Evolutionary conservation across 2,329 filamentous ascomycete species (phyloP), one percentile per base, ranked within the genome.

Genomic region (Cryphonectria naterciae): DNA sequence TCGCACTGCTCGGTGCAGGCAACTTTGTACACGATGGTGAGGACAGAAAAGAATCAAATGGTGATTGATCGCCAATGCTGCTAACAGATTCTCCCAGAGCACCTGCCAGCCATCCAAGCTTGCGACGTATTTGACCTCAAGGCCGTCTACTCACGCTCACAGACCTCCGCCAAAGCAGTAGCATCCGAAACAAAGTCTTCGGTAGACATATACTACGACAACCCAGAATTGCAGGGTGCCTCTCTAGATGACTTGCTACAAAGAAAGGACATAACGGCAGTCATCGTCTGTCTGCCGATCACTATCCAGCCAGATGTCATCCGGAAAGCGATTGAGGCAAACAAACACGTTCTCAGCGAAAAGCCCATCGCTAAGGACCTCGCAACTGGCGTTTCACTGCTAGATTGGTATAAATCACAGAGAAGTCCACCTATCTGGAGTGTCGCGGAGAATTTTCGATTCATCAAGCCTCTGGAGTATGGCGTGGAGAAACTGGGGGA

Each of bases 381-480:
- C 6, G 76, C 75, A 17, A 72, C 72, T 15, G 75, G 76, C 15
- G 75, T 73, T 46, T 72, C 70, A 43, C 71, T 80, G 52, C 60
- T 80, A 4, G 62, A 73, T 6, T 80, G 78, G 73, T 81, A 81
- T 73, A 75, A 75, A 66, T 76, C 77, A 17, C 65, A 78, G 10
- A 66, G 49, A 1, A 68, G 67, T 28, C 69, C 76, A 70, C 80
- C 82, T 15, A 85, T 85, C 7, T 88, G 89, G 80, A 83, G 84
- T 19, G 85, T 95, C 4, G 92, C 91, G 0, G 93, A 95, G 80
- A 94, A 95, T 80, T 92, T 89, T 77, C 86, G 92, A 66, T 94
- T 89, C 81, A 79, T 87, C 64, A 66, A 73, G 35, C 73, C 73
- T 35, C 68, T 79, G 43, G 22, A 52, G 39, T 70, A 72, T 28